Evolutionary conservation across 805 yeast genomes (phyloP).

Genomic region (Peterozyma xylosa): DNA sequence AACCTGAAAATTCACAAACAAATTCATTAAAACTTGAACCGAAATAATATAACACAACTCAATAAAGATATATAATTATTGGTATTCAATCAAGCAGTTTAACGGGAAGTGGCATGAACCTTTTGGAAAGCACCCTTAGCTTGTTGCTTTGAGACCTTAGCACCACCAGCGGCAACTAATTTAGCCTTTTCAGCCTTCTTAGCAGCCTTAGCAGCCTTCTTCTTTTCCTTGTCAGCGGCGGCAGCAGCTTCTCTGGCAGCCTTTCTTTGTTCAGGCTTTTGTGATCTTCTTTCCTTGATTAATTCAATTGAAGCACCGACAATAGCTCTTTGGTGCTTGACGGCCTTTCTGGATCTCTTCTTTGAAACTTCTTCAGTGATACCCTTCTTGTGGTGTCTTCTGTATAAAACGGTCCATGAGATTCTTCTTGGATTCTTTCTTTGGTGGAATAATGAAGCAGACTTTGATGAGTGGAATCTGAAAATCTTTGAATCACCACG

Average conservation of each 20-base stretch:
- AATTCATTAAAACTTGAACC: too few species aligned
- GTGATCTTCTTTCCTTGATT: slow-evolving; percentile 95
- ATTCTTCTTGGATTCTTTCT: slow-evolving; percentile 99
- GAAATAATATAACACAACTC: too few species aligned
- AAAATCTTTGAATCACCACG: slow-evolving; percentile 99
- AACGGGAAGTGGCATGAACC: slow-evolving; percentile 96
- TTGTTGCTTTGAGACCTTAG: slow-evolving; percentile 88
- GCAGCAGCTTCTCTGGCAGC: slow-evolving; percentile 92
- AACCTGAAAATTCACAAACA: too few species aligned
- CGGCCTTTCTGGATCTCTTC: slow-evolving; percentile 96
- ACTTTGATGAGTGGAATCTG: slow-evolving; percentile 98
- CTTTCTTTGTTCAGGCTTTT: slow-evolving; percentile 96
- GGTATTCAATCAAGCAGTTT: slow-evolving; percentile 24
- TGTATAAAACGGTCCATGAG: slow-evolving; percentile 98
- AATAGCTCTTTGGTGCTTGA: slow-evolving; percentile 98
- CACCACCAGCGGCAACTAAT: slow-evolving; percentile 67
- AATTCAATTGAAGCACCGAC: slow-evolving; percentile 99
- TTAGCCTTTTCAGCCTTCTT: slow-evolving; percentile 93
- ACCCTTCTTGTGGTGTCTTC: slow-evolving; percentile 99
- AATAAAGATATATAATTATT: too few species aligned
- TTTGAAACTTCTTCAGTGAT: slow-evolving; percentile 96
- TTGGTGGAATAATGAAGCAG: slow-evolving; percentile 97
- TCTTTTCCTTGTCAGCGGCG: slow-evolving; percentile 76
- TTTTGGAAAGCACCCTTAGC: slow-evolving; percentile 98
- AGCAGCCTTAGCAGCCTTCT: slow-evolving; percentile 87